Evolutionary conservation across 2,329 filamentous ascomycete genomes (phyloP).

Genomic region (Sordariomycetes sp.): DNA sequence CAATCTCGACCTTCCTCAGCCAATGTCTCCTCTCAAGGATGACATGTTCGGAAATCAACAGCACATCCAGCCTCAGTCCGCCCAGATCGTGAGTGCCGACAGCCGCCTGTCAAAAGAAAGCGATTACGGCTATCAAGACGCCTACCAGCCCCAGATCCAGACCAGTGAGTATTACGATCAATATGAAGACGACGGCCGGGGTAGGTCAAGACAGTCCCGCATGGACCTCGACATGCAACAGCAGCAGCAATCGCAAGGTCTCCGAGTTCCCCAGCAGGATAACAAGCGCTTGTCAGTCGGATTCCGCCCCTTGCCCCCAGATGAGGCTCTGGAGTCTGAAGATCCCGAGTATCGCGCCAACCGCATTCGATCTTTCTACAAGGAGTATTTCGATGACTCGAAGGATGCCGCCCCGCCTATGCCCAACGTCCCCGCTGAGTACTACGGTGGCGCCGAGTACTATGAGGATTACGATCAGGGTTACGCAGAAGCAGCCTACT

Average conservation of each 20-base stretch:
- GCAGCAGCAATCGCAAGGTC: conserved; percentile 19
- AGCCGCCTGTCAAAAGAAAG: conserved; percentile 6
- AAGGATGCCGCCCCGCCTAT: conserved; percentile 39
- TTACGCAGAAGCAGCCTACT: conserved; percentile 57
- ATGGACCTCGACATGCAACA: conserved; percentile 12
- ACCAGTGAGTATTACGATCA: conserved; percentile 24
- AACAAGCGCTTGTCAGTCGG: conserved; percentile 56
- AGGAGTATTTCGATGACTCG: conserved; percentile 94
- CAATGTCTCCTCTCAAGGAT: conserved; percentile 14
- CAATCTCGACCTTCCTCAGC: conserved; percentile 24
- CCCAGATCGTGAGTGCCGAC: conserved; percentile 3
- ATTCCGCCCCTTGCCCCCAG: conserved; percentile 78
- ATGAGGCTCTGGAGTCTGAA: conserved; percentile 69
- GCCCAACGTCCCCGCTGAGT: conserved; percentile 18
- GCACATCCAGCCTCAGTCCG: conserved; percentile 7
- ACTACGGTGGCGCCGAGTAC: conserved; percentile 34
- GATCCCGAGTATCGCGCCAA: conserved; percentile 93
- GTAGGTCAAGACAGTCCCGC: conserved; percentile 20
- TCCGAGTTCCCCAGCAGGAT: conserved; percentile 46
- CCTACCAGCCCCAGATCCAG: conserved; percentile 16
- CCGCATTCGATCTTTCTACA: conserved; percentile 97
- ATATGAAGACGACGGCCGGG: conserved; percentile 19
- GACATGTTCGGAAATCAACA: conserved; percentile 10
- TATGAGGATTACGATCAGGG: conserved; percentile 69
- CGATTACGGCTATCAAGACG: conserved; percentile 10